Evolutionary conservation across 164 flowering plant species (phyloP).

Genomic region (Pachysandra terminalis): DNA sequence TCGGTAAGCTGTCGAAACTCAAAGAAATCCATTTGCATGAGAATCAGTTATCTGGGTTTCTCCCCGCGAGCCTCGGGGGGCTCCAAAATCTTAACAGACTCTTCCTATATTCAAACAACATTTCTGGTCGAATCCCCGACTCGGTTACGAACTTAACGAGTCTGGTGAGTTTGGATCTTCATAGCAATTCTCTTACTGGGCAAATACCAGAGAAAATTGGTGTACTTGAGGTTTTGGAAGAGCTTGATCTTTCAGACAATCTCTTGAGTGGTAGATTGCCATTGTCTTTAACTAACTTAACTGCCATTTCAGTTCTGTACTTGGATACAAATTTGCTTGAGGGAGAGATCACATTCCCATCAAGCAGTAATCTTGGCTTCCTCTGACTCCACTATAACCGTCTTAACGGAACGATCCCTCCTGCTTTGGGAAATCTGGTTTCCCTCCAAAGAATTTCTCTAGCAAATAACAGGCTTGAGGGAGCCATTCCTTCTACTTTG

Average conservation of each 20-base stretch:
- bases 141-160: slow-evolving; percentile 29
- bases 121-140: slow-evolving; percentile 40
- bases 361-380: slow-evolving; percentile 31
- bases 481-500: slow-evolving; percentile 42
- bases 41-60: slow-evolving; percentile 41
- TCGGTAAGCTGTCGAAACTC: slow-evolving; percentile 47
- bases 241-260: slow-evolving; percentile 52
- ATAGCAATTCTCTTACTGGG: slow-evolving; percentile 35
- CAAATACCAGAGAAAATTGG: slow-evolving; percentile 42
- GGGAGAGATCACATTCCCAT: slow-evolving; percentile 40
- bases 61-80: slow-evolving; percentile 45
- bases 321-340: slow-evolving; percentile 42
- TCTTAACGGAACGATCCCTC: slow-evolving; percentile 43
- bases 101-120: slow-evolving; percentile 29
- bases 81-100: slow-evolving; percentile 35
- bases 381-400: slow-evolving; percentile 45
- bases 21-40: slow-evolving; percentile 47
- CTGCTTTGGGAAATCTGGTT: slow-evolving; percentile 31
- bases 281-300: slow-evolving; percentile 34
- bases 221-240: slow-evolving; percentile 26
- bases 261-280: slow-evolving; percentile 40
- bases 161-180: slow-evolving; percentile 36
- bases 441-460: slow-evolving; percentile 53
- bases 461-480: slow-evolving; percentile 46
- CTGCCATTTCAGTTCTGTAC: slow-evolving; percentile 32